Evolutionary conservation across 176 grass and related monocot species (phyloP).

Genomic region (Eragrostis curvula): DNA sequence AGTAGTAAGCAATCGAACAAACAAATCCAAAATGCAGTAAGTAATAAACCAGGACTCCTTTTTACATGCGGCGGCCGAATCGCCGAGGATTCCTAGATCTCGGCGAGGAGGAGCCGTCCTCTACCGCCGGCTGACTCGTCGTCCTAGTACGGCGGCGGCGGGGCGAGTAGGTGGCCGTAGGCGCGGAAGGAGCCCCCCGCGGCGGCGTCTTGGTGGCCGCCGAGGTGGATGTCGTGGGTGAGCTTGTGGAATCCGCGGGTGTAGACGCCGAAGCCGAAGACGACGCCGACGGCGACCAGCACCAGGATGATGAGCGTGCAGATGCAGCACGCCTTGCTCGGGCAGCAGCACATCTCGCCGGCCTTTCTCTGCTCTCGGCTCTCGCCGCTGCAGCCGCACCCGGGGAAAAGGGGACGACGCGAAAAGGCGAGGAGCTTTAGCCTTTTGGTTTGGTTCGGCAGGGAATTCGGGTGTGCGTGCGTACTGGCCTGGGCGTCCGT

Average conservation of each 20-base stretch:
- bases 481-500: constrained; percentile 14
- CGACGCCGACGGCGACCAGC: constrained; percentile 61
- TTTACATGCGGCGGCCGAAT: not conserved
- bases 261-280: constrained; percentile 90
- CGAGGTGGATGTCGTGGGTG: constrained; percentile 54
- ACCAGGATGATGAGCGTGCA: constrained; percentile 74
- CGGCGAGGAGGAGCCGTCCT: not conserved
- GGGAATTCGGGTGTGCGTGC: too few relatives aligned
- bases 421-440: constrained; percentile 30
- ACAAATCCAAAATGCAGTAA: not conserved
- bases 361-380: not conserved
- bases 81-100: constrained; percentile 8
- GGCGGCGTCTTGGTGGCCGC: not conserved
- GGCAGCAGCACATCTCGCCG: constrained; percentile 77
- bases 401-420: not conserved
- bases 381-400: not conserved
- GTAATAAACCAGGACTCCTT: not conserved
- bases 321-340: constrained; percentile 85
- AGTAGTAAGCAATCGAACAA: not conserved
- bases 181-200: constrained; percentile 41
- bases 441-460: not conserved
- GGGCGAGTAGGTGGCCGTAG: constrained; percentile 29
- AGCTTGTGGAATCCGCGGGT: constrained; percentile 82
- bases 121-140: not conserved
- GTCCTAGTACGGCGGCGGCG: constrained; percentile 33